A percentile compares a stretch with the other conserved stretches of the same genome.
phyloP scores from a whole-genome alignment of 805 yeast genomes.

The Wickerhamomyces subpelliculosus region DNA sequence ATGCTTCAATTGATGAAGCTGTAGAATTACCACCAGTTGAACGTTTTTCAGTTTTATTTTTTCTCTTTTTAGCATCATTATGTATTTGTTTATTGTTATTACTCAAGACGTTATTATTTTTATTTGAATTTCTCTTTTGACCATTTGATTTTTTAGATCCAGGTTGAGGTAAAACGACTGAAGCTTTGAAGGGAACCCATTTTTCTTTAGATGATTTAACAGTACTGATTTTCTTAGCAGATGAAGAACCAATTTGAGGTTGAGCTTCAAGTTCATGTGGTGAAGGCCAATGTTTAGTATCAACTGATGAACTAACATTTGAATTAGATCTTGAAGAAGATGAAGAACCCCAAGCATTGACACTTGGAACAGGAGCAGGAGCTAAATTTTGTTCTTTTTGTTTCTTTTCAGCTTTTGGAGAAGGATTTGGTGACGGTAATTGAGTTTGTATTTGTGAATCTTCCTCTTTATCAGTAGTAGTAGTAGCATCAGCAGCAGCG shows the following conservation, averaged over 20 bases:
- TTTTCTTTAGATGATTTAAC: conserved; percentile 40
- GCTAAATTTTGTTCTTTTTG: conserved; percentile 31
- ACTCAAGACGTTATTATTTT: conserved; percentile 4
- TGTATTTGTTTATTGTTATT: conserved; percentile 7
- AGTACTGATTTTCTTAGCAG: conserved; percentile 9
- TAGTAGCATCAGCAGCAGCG: no score
- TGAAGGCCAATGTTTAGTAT: conserved; percentile 28
- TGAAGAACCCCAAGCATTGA: conserved; percentile 51
- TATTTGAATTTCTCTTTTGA: conserved; percentile 16
- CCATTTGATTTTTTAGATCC: conserved; percentile 15
- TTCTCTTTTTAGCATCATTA: conserved; percentile 19
- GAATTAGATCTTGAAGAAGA: conserved; percentile 22
- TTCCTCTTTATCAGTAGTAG: no score
- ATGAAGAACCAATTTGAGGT: conserved; percentile 3
- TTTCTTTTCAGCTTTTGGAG: conserved; percentile 20
- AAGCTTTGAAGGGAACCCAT: conserved; percentile 66
- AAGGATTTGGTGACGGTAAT: conserved; percentile 22
- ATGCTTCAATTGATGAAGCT: background rate
- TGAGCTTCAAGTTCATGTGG: conserved; percentile 26
- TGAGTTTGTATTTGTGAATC: conserved; percentile 7
- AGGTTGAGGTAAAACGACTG: conserved; percentile 37
- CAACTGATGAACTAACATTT: conserved; percentile 15
- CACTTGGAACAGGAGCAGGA: conserved; percentile 61
- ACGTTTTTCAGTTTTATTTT: conserved; percentile 15
- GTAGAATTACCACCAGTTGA: no score